phyloP scores from a whole-genome alignment of 495 filamentous ascomycete species.

The Zalerion maritima region DNA sequence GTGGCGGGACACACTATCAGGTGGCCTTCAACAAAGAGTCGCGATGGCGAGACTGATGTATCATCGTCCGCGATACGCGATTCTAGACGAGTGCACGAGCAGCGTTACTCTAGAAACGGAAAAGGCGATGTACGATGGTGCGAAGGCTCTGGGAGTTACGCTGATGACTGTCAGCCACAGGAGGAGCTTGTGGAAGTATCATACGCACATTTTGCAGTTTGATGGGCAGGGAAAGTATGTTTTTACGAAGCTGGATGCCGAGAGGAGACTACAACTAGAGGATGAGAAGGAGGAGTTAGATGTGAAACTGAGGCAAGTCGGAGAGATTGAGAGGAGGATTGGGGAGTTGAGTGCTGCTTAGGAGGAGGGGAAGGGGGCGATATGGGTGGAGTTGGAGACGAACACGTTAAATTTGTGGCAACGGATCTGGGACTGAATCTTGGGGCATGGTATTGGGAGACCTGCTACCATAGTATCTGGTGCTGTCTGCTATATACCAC shows the following conservation, averaged over 20 bases:
- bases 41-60: slow-evolving; percentile 97
- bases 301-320: slow-evolving; percentile 63
- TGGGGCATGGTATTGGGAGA: no score
- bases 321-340: slow-evolving; percentile 75
- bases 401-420: no score
- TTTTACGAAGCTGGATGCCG: slow-evolving; percentile 83
- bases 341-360: slow-evolving; percentile 47
- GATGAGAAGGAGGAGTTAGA: slow-evolving; percentile 97
- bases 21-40: slow-evolving; percentile 89
- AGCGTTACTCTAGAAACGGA: slow-evolving; percentile 88
- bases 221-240: slow-evolving; percentile 86
- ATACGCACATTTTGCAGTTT: slow-evolving; percentile 85
- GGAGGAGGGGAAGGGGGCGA: no score
- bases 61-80: slow-evolving; percentile 81
- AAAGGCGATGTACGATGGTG: slow-evolving; percentile 90
- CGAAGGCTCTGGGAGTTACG: slow-evolving; percentile 80
- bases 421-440: no score
- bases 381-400: no score
- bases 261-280: slow-evolving; percentile 69
- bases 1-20: slow-evolving; percentile 83
- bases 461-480: no score
- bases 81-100: slow-evolving; percentile 92
- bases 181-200: slow-evolving; percentile 89
- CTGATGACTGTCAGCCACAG: slow-evolving; percentile 93
- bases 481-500: no score